phyloP scores from a whole-genome alignment of 768 basidiomycete species.

The Boletus pseudo-olivaceus region DNA sequence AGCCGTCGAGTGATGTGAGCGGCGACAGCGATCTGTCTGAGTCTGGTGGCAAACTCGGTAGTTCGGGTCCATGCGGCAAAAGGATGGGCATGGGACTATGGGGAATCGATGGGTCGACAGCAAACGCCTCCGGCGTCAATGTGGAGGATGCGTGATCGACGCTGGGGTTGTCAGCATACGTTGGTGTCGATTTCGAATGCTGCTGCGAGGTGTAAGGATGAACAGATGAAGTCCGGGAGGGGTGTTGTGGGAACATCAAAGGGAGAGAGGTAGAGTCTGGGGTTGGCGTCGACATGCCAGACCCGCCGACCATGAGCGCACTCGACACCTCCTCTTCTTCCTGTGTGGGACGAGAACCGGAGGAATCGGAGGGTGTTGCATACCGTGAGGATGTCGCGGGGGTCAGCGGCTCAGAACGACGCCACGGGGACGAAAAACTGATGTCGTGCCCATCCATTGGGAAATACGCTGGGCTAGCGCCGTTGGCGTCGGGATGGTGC shows the following conservation, averaged over 20 bases:
- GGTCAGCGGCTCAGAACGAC: background rate
- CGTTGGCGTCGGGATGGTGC: background rate
- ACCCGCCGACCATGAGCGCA: constrained; percentile 14
- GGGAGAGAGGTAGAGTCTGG: background rate
- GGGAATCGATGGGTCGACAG: constrained; percentile 13
- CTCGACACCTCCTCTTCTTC: constrained; percentile 25
- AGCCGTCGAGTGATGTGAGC: constrained; percentile 13
- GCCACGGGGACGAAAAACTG: background rate
- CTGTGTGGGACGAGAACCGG: background rate
- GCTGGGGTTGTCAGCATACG: background rate
- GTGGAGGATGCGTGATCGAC: background rate
- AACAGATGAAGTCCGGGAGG: constrained; percentile 2
- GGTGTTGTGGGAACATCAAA: background rate
- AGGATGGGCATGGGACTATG: background rate
- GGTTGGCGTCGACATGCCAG: constrained; percentile 11
- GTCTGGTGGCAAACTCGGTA: background rate
- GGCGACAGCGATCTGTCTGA: constrained; percentile 7
- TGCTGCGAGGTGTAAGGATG: background rate
- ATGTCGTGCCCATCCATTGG: background rate
- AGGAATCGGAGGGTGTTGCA: constrained; percentile 11
- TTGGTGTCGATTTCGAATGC: background rate
- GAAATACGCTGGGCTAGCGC: background rate
- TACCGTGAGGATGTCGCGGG: constrained; percentile 1
- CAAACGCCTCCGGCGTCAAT: background rate
- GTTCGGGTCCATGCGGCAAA: background rate